Evolutionary conservation across 768 basidiomycete species (phyloP).

Genomic region (Leccinellum rugosiceps): DNA sequence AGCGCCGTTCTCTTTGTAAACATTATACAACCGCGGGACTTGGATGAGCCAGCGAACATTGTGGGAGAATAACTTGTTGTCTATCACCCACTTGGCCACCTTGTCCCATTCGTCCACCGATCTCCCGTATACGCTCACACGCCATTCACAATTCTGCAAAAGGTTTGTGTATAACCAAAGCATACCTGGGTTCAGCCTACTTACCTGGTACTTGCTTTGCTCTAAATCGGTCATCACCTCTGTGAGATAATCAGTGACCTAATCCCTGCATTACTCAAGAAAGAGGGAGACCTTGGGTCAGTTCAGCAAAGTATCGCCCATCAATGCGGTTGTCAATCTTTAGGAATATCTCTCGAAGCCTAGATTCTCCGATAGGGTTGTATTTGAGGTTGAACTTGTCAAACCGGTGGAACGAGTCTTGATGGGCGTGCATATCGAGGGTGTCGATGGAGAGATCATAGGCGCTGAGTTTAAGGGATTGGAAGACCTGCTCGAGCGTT

Average conservation of each 20-base stretch:
- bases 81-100: constrained; percentile 93
- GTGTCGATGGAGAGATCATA: constrained; percentile 99
- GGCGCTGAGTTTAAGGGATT: constrained; percentile 90
- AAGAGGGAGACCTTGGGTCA: constrained; percentile 70
- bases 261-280: background rate
- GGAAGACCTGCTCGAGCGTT: constrained; percentile 91
- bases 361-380: constrained; percentile 93
- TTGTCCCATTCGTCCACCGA: constrained; percentile 92
- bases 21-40: constrained; percentile 89
- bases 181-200: background rate
- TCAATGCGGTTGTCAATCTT: constrained; percentile 96
- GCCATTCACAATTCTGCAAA: constrained; percentile 89
- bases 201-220: constrained; percentile 96
- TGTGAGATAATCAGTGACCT: constrained; percentile 29
- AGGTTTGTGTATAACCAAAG: background rate
- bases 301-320: constrained; percentile 90
- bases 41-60: constrained; percentile 99
- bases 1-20: constrained; percentile 87
- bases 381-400: constrained; percentile 99
- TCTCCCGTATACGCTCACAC: constrained; percentile 92
- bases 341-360: constrained; percentile 93
- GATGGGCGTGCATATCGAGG: constrained; percentile 98
- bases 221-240: constrained; percentile 98
- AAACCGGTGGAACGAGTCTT: constrained; percentile 97
- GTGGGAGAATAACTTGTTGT: constrained; percentile 91